A percentile compares a stretch with the other conserved stretches of the same genome.
phyloP scores from a whole-genome alignment of 2,329 filamentous ascomycete genomes.

The Didymella segeticola region DNA sequence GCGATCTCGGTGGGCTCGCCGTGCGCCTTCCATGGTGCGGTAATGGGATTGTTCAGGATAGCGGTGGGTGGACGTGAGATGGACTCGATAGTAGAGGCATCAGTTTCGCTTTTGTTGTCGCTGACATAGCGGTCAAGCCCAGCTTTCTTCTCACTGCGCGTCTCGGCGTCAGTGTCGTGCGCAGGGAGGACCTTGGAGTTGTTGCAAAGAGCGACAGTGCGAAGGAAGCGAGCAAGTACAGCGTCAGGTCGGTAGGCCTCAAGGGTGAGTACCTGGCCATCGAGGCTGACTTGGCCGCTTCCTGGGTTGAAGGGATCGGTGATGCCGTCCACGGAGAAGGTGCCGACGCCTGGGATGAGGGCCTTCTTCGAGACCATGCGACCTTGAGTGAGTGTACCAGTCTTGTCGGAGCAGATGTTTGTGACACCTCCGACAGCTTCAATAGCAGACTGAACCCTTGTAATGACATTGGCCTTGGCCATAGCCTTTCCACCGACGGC shows the following conservation, averaged over 20 bases:
- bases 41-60: slow-evolving; percentile 21
- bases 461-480: slow-evolving; percentile 51
- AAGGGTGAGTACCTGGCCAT: slow-evolving; percentile 35
- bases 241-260: slow-evolving; percentile 32
- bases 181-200: slow-evolving; percentile 44
- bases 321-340: slow-evolving; percentile 42
- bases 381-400: slow-evolving; percentile 50
- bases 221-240: slow-evolving; percentile 40
- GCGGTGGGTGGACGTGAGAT: slow-evolving; percentile 41
- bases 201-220: slow-evolving; percentile 50
- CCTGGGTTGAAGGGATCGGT: slow-evolving; percentile 45
- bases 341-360: slow-evolving; percentile 46
- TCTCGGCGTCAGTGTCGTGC: slow-evolving; percentile 43
- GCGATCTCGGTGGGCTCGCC: slow-evolving; percentile 51
- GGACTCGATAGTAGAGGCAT: slow-evolving; percentile 40
- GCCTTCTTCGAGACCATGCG: slow-evolving; percentile 51
- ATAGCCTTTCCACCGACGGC: slow-evolving; percentile 51
- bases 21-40: slow-evolving; percentile 42
- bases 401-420: slow-evolving; percentile 52
- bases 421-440: slow-evolving; percentile 52
- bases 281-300: slow-evolving; percentile 43
- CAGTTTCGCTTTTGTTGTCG: slow-evolving; percentile 42
- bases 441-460: slow-evolving; percentile 48
- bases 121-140: slow-evolving; percentile 34
- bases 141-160: slow-evolving; percentile 61